Evolutionary conservation across 441 rosid genomes (phyloP).

Genomic region (Populus hybrid): DNA sequence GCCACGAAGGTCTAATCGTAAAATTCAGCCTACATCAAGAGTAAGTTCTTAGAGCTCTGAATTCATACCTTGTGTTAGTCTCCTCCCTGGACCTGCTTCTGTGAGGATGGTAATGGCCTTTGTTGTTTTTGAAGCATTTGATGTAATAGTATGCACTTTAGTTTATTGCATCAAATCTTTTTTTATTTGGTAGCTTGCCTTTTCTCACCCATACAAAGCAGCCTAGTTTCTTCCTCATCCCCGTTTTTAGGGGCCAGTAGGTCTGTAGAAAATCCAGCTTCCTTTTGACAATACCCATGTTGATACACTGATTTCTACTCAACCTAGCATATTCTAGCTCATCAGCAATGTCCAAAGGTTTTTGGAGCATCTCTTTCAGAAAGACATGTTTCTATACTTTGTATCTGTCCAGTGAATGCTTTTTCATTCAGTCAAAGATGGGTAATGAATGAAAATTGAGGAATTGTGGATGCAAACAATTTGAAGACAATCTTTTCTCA

Average conservation of each 20-base stretch:
- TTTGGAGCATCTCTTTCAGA: neutral
- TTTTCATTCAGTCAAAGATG: neutral
- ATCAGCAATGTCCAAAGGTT: neutral
- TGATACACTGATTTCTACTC: neutral
- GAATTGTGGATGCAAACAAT: neutral
- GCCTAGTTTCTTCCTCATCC: neutral
- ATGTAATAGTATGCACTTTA: neutral
- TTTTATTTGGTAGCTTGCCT: neutral
- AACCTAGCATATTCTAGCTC: neutral
- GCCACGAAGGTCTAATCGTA: constrained; percentile 89
- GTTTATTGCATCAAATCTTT: neutral
- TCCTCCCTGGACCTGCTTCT: neutral
- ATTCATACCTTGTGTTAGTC: neutral
- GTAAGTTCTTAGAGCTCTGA: constrained; percentile 38
- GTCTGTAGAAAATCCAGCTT: neutral
- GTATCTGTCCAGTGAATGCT: neutral
- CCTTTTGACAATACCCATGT: neutral
- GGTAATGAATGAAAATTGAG: neutral
- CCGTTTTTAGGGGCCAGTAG: neutral
- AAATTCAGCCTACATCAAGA: constrained; percentile 98
- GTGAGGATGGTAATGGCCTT: neutral
- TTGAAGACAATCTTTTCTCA: neutral
- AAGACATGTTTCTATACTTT: neutral
- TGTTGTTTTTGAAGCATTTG: neutral
- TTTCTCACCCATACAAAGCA: neutral